phyloP scores from a whole-genome alignment of 2,329 filamentous ascomycete genomes.

The Pestalotiopsis sp. region DNA sequence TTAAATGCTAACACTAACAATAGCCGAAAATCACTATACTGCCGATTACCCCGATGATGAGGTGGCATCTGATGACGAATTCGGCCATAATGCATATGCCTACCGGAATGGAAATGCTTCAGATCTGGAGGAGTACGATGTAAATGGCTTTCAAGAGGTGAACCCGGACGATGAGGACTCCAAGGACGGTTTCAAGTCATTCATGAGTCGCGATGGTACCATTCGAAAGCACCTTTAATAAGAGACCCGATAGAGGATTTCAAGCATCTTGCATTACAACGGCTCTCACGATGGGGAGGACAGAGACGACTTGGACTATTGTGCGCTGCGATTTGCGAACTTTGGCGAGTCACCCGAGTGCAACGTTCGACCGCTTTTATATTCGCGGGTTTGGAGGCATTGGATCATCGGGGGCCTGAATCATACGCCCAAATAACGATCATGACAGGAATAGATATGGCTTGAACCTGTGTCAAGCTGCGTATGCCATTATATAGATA shows the following conservation, averaged over 20 bases:
- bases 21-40: slow-evolving; percentile 77
- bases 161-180: slow-evolving; percentile 31
- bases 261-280: no score
- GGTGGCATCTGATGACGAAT: slow-evolving; percentile 71
- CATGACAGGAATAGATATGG: no score
- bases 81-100: slow-evolving; percentile 56
- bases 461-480: no score
- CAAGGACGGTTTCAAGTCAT: slow-evolving; percentile 29
- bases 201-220: slow-evolving; percentile 40
- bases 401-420: no score
- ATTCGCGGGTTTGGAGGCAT: no score
- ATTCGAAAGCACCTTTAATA: slow-evolving; percentile 29
- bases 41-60: slow-evolving; percentile 84
- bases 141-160: slow-evolving; percentile 38
- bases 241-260: background rate
- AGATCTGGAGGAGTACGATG: slow-evolving; percentile 57
- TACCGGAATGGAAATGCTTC: slow-evolving; percentile 57
- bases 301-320: no score
- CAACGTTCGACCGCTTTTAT: no score
- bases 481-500: no score
- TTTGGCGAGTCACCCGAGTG: no score
- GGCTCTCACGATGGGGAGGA: no score
- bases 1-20: slow-evolving; percentile 6
- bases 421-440: no score
- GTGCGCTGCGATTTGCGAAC: no score